Percentiles rank a stretch among this genome's conserved stretches.
phyloP scores from a whole-genome alignment of 2,329 filamentous ascomycete genomes.

The Venturia oleaginea region DNA sequence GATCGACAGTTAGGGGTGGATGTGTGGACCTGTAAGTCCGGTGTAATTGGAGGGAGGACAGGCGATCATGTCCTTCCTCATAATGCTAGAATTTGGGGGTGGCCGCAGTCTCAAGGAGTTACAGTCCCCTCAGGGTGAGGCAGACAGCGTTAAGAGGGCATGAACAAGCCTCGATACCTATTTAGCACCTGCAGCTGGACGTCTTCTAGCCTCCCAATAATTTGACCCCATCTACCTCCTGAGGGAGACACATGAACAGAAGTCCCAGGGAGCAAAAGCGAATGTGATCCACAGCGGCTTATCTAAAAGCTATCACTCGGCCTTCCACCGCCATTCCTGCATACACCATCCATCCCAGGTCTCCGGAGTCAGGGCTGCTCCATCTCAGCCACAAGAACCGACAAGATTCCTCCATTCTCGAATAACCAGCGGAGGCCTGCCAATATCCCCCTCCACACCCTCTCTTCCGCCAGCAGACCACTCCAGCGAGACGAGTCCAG shows the following conservation, averaged over 20 bases:
- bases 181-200: background rate
- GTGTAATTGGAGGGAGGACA: background rate
- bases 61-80: background rate
- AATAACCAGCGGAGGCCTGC: conserved; percentile 58
- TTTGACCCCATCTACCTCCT: too few species aligned
- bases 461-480: conserved; percentile 37
- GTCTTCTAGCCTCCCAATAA: background rate
- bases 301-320: conserved; percentile 6
- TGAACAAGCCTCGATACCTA: background rate
- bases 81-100: background rate
- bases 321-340: background rate
- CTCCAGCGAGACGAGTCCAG: background rate
- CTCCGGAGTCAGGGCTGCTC: conserved; percentile 13
- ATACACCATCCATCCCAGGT: background rate
- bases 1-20: background rate
- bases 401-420: conserved; percentile 74
- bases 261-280: background rate
- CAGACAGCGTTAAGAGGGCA: background rate
- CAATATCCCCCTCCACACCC: conserved; percentile 78
- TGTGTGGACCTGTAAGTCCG: background rate
- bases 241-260: background rate
- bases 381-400: conserved; percentile 59
- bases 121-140: too few species aligned
- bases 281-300: conserved; percentile 3
- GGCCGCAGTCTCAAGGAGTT: background rate